A percentile compares a stretch with the other conserved stretches of the same genome.
phyloP scores from a whole-genome alignment of 2,329 filamentous ascomycete genomes.

The Lachnellula suecica region DNA sequence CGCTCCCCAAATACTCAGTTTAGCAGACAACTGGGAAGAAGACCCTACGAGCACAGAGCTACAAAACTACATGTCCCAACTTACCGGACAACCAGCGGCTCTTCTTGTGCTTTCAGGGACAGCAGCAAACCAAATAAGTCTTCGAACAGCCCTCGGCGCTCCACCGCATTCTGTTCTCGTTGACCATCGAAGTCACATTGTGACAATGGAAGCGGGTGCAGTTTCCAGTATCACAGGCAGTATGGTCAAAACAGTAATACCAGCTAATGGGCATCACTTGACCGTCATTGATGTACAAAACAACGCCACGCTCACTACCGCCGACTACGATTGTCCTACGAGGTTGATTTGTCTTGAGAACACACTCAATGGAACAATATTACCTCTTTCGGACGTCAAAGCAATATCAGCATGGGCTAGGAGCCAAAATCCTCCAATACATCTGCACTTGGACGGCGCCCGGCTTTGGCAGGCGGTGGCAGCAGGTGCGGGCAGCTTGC shows the following conservation, averaged over 20 bases:
- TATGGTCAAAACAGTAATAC: conserved; percentile 62
- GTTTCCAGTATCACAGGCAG: conserved; percentile 70
- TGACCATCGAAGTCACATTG: conserved; percentile 76
- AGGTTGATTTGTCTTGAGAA: conserved; percentile 82
- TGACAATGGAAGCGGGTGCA: conserved; percentile 64
- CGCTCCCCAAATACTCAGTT: conserved; percentile 49
- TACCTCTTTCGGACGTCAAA: conserved; percentile 69
- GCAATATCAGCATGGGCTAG: conserved; percentile 70
- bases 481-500: conserved; percentile 63
- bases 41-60: conserved; percentile 75
- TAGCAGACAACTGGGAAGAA: conserved; percentile 82
- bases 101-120: conserved; percentile 85
- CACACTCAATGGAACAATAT: conserved; percentile 75
- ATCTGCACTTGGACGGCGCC: conserved; percentile 77
- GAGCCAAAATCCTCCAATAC: conserved; percentile 52
- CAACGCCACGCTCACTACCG: conserved; percentile 60
- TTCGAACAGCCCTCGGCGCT: conserved; percentile 73
- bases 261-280: conserved; percentile 66
- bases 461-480: conserved; percentile 79
- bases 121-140: conserved; percentile 90
- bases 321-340: conserved; percentile 79
- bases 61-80: conserved; percentile 69
- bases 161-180: conserved; percentile 80
- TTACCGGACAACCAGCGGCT: conserved; percentile 73
- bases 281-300: conserved; percentile 63